Base-by-base conservation (phyloP, 179 eudicot genomes). In the Silene coronaria region DNA sequence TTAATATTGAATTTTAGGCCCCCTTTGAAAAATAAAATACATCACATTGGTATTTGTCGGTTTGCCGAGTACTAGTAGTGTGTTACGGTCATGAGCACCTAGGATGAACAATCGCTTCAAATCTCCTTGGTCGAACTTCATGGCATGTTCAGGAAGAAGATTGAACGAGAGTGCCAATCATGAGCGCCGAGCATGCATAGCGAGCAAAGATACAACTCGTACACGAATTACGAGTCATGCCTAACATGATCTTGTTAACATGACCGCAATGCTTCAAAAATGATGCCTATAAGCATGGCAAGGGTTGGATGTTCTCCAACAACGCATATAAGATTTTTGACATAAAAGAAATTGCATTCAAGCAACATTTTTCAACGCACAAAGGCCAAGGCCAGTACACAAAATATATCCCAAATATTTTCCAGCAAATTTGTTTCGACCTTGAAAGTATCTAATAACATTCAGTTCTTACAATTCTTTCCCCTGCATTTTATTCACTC, bases 401-500 rank as follows among this genome's bases (percentile, higher is more conserved):
- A 13, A 13, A 21, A 5, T 0, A 65, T 16, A 30, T 16, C 8
- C 21, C 27, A 23, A 46, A 46, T 38, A 7, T 45, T 45, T 45
- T 45, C 34, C 73, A 70, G 36, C 59, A 70, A 67, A 74, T 57
- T 27, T 14, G 67, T 38, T n/a, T n/a, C n/a, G n/a, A n/a, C n/a
- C n/a, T n/a, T n/a, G n/a, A n/a, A n/a, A n/a, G 74, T 78, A n/a
- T 21, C 65, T 30, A 38, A 11, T 26, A 55, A 27, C 51, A 79
- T 63, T 75, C 23, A 53, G 72, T 73, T 26, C 65, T 24, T 79
- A 76, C 80, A 75, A 71, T 71, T 62, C 34, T 48, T 75, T 64
- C 83, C 77, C 87, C 79, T 80, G 84, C 80, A 82, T 21, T 75
- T 80, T 73, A 80, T 85, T 85, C 79, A 80, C 82, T 84, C 80